Evolutionary conservation across 169 alveolate genomes (phyloP), one percentile per base, ranked within the genome.

Genomic region (Plasmodium coatneyi): DNA sequence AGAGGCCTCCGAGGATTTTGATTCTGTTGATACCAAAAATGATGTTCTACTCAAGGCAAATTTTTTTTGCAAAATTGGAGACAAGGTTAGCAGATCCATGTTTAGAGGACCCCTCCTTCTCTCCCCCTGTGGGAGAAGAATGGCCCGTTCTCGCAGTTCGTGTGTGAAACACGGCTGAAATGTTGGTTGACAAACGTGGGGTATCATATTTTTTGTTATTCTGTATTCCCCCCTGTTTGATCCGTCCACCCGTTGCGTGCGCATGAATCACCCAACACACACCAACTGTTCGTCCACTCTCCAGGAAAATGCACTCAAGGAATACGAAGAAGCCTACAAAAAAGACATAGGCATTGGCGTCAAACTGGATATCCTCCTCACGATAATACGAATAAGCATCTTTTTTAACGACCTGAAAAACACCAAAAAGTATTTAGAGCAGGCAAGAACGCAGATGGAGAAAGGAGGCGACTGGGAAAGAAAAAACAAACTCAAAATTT

Each of bases 391-490:
- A 39, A 93, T 96, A 25, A 94, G 96, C 10, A 94, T 96, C 36
- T 96, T 96, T 79, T 94, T 92, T 84, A 92, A 93, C 46, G 97
- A 95, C 78, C 32, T 95, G 28, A 95, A 95, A 36, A 78, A 94
- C 66, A 92, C 93, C 28, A 92, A 91, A 83, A 95, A 95, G 70
- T 83, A 92, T 80, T 93, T 95, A 83, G 96, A 92, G 71, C 70
- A 60, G 43, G 97, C 97, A 0, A 92, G 87, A 93, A 96, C 96
- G 76, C 97, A 97, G 39, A 96, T 98, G 84, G 99, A 98, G 76
- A 98, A 97, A 46, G 99, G 99, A 54, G 99, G 99, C 12, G 99
- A 99, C 93, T 99, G 99, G 99, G 99, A 99, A 96, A 97, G 99
- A 92, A 97, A 98, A 93, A 99, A 99, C 93, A 97, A 99, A 93